Base-by-base conservation (phyloP, 179 eudicot genomes). In the Gypsophila paniculata region DNA sequence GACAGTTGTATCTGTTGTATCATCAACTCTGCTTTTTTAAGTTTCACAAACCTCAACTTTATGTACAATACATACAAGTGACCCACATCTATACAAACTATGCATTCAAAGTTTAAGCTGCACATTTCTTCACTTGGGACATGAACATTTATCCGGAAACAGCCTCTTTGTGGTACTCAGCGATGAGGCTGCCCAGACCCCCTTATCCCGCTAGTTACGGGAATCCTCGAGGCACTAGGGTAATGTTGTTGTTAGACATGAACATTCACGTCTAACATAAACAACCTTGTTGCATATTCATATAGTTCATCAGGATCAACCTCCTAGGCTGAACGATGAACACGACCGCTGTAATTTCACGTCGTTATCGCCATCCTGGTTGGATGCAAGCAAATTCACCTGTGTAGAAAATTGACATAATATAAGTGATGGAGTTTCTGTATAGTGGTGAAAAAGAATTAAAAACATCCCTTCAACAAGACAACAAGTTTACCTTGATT, bases 341-440 rank as follows among this genome's bases (percentile, higher is more conserved):
- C 63, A 75, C 23, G 67, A 59, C 53, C 77, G 85, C 73, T 70
- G 81, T 38, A 69, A 61, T 61, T 76, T 61, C 10, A 77, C 73
- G 70, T 75, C 68, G 52, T 77, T 86, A 57, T 81, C 82, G 17
- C 81, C 78, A 68, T 77, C 70, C 66, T 86, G 81, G 7, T 61
- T 70, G 26, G 90, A 84, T 13, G 88, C 79, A 19, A 89, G 80
- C 82, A 90, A 69, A 81, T 90, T 90, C 53, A 90, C 91, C 93
- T 90, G 86, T 44, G 54, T 2, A 48, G 70, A 8, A 75, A 46
- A 51, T 0, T 3, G 69, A n/a, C 29, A 18, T 36, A 72, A 51
- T 42, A 62, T 63, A 19, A 64, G 13, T 60, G 38, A 42, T 60
- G 54, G 73, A 60, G 17, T 11, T 26, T 68, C 48, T 36, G 12